A percentile compares a stretch with the other conserved stretches of the same genome.
These are phyloP conservation scores for Diplocarpon rosae DNA, from an alignment of 2,329 filamentous ascomycete species.

Conservation along the genomic window DNA sequence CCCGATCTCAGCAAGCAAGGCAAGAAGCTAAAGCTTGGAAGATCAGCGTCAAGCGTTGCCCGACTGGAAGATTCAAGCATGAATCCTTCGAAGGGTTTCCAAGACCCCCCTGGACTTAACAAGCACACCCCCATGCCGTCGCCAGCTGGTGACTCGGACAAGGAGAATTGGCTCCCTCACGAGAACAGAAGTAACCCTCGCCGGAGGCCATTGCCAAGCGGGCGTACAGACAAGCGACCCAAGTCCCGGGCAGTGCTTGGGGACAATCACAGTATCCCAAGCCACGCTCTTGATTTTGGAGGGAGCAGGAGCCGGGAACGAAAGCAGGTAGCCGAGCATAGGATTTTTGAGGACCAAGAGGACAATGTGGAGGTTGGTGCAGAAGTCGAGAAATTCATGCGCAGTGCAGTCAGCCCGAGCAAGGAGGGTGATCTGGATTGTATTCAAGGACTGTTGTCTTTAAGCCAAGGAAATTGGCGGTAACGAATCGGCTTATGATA, in stretches of 20 bases:
- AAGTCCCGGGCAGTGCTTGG: constrained; percentile 19
- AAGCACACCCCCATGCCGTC: constrained; percentile 33
- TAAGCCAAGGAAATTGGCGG: constrained; percentile 88
- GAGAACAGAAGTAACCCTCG: constrained; percentile 34
- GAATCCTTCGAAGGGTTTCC: constrained; percentile 12
- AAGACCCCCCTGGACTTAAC: constrained; percentile 19
- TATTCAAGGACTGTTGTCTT: constrained; percentile 74
- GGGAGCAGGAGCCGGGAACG: constrained; percentile 15
- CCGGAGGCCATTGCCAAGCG: constrained; percentile 24
- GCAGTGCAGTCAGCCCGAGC: constrained; percentile 50
- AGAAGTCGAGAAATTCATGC: constrained; percentile 67
- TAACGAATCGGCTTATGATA: constrained; percentile 6
- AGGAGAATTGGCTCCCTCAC: constrained; percentile 75
- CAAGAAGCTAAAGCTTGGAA: constrained; percentile 53
- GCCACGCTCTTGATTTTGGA: constrained; percentile 19
- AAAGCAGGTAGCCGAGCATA: constrained; percentile 26
- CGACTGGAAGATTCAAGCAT: constrained; percentile 41
- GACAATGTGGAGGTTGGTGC: constrained; percentile 32
- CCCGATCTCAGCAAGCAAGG: constrained; percentile 25
- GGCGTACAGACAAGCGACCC: constrained; percentile 14
- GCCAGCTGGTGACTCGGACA: constrained; percentile 70
- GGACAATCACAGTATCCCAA: constrained; percentile 19
- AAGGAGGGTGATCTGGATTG: constrained; percentile 79
- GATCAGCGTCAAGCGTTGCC: constrained; percentile 50
- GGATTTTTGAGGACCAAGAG: constrained; percentile 43